These are phyloP conservation scores for Naganishia cerealis DNA, from an alignment of 1,284 basidiomycete genomes.

Conservation along the genomic window DNA sequence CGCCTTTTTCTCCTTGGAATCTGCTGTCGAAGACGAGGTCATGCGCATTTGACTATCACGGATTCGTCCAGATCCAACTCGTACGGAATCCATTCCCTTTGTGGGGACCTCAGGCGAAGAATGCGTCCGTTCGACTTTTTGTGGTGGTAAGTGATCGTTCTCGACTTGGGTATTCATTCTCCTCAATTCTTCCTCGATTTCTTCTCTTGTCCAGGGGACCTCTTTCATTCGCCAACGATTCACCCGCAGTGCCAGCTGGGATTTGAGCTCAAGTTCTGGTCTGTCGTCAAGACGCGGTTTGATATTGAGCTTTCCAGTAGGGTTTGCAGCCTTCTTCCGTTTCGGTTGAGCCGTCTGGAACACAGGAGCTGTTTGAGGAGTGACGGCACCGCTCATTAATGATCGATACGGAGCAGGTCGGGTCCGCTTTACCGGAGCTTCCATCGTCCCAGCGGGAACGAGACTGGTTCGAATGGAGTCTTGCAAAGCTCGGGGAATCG, in stretches of 20 bases:
- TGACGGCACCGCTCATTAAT: conserved; percentile 3
- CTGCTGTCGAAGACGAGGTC: conserved; percentile 13
- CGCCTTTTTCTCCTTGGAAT: neutral
- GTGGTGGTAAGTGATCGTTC: neutral
- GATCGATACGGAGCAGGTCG: conserved; percentile 15
- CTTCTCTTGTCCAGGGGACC: conserved; percentile 24
- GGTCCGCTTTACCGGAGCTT: neutral
- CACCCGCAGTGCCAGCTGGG: conserved; percentile 28
- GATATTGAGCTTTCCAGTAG: conserved; percentile 27
- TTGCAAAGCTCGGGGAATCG: conserved; percentile 12
- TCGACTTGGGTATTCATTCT: conserved; percentile 17
- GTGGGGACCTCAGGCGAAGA: conserved; percentile 21
- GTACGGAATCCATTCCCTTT: conserved; percentile 12
- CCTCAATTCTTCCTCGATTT: conserved; percentile 24
- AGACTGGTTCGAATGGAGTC: conserved; percentile 22
- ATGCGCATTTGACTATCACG: conserved; percentile 14
- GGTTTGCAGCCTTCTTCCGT: conserved; percentile 12
- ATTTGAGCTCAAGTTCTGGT: conserved; percentile 34
- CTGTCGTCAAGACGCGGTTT: conserved; percentile 32
- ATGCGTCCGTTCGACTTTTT: conserved; percentile 19
- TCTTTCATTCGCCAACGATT: conserved; percentile 31
- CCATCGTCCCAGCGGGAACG: neutral
- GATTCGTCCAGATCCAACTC: conserved; percentile 14
- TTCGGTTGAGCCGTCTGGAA: conserved; percentile 12
- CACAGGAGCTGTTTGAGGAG: conserved; percentile 17